Evolutionary conservation across 495 filamentous ascomycete genomes (phyloP), one percentile per base, ranked within the genome.

Genomic region (Neurospora sp.): DNA sequence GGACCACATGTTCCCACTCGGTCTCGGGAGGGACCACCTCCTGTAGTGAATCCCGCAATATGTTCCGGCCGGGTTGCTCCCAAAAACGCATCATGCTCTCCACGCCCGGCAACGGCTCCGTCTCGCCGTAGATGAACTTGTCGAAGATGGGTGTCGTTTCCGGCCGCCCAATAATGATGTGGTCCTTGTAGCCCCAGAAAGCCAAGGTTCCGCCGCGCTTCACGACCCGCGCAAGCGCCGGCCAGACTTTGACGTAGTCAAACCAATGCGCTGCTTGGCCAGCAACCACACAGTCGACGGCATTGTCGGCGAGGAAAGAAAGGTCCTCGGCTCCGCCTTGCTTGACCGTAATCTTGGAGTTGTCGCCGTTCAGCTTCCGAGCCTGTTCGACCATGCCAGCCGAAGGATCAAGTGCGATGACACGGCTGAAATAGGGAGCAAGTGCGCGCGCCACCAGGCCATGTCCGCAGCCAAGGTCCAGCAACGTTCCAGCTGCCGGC

Each of bases 231-330:
- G 80, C 79, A 70, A 91, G 80, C 71, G 88, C 88, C 6, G 82
- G 82, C 85, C 87, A 91, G 9, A 85, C 81, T 27, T 78, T 79
- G 10, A 70, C 42, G 73, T 86, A 86, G 73, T 89, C 82, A 76
- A 91, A 90, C 89, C 89, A 91, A 76, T 91, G 89, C 74, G 87
- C 89, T 18, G 88, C 87, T 74, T 91, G 87, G 4, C 84, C 89
- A 6, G 89, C 83, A 10, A 89, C 85, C 6, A 86, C 85, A 77
- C 88, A 82, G 74, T 91, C 90, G 9, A 89, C 78, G 5, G 75
- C 82, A 8, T 76, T 78, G 65, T 87, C 84, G 8, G 77, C 41
- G 4, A 90, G 53, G 73, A 83, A 87, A 4, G 78, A 75, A 8
- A 89, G 75, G 65, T 85, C 79, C 73, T 91, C 88, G 1, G 89